Percentiles rank a stretch among this genome's conserved stretches.
These are phyloP conservation scores for Pyrenochaeta sp. DNA, from an alignment of 2,329 filamentous ascomycete species.

Conservation along the genomic window DNA sequence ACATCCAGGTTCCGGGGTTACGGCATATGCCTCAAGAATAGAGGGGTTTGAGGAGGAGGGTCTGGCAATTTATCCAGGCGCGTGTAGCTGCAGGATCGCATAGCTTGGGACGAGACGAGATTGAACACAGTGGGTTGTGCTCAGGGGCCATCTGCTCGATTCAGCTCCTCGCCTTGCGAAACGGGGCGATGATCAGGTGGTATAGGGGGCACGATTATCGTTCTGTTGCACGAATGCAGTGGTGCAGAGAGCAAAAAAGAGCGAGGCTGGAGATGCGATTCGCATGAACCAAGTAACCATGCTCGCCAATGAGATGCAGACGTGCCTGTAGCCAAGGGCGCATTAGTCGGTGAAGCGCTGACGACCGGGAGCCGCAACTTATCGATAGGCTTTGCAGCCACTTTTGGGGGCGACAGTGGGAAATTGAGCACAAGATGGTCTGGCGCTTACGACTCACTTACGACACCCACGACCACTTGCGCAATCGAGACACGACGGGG, in stretches of 20 bases:
- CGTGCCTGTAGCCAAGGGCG: background rate
- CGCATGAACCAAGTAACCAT: background rate
- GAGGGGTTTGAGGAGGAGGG: too few species aligned
- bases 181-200: too few species aligned
- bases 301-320: background rate
- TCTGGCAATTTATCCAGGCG: too few species aligned
- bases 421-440: background rate
- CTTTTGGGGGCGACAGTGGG: background rate
- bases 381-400: slow-evolving; percentile 5
- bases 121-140: too few species aligned
- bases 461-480: background rate
- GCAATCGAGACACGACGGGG: too few species aligned
- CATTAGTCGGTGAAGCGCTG: background rate
- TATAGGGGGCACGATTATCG: background rate
- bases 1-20: background rate
- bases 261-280: background rate
- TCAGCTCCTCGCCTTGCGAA: too few species aligned
- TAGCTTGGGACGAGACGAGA: too few species aligned
- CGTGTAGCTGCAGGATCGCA: too few species aligned
- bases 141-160: too few species aligned
- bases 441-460: background rate
- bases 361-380: background rate
- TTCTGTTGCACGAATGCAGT: background rate
- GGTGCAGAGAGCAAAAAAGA: too few species aligned
- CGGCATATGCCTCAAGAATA: background rate